Base-by-base conservation (phyloP, 2,329 filamentous ascomycete species). In the Ambrosiella beaveri region DNA sequence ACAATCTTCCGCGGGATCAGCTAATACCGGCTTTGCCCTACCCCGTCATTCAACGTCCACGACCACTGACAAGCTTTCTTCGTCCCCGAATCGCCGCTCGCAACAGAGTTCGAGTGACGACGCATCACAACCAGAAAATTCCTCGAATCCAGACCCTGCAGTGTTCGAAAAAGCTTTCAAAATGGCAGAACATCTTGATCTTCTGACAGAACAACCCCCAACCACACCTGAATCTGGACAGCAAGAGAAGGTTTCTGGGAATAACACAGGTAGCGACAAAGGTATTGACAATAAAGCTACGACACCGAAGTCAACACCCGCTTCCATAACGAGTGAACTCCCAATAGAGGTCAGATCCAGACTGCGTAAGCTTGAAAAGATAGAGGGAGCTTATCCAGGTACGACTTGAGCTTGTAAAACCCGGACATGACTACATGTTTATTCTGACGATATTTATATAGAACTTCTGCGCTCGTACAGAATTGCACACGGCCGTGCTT, bases 381-480 rank as follows among this genome's bases (percentile, higher is more conserved):
- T 97, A 17, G 91, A 96, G 66, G 76, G 81, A 4, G 88, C 86
- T 59, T 97, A 97, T 69, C 82, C 87, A 67, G 88, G 87, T 90
- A 75, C 49, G 69, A 62, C 59, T 58, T n/a, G 27, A 35, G 13
- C 13, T 27, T 27, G 27, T 27, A 27, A 27, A 27, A 27, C 27
- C 9, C 19, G 2, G 13, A 51, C 7, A 15, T 12, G 7, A 37
- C 2, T 59, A 12, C 7, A 4, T 54, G 47, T 8, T 38, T 44
- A 2, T 9, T 2, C 8, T 40, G 2, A 44, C 47, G 2, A 39
- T 13, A 3, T 54, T 47, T 11, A n/a, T 41, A 11, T 54, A 88
- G 91, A 97, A 66, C 76, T 98, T 0, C 75, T 97, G 54, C 85
- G 88, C 59, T 95, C 91, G 7, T 98, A 98, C 70, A 82, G 89